Evolutionary conservation across 352 stramenopile species (phyloP), one percentile per base, ranked within the genome.

Genomic region (Pythium insidiosum): DNA sequence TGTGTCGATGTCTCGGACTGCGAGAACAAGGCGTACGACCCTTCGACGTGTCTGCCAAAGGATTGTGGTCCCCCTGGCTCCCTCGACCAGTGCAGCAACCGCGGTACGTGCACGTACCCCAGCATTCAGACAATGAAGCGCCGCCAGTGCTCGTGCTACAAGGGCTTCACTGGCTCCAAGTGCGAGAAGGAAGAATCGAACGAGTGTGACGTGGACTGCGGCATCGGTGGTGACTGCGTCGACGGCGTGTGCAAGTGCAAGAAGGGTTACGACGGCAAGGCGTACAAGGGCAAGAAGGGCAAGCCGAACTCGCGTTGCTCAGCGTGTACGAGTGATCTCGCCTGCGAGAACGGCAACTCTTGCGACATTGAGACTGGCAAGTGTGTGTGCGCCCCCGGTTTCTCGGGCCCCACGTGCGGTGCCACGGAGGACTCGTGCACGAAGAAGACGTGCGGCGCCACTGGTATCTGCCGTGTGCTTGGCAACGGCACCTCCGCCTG

Each of bases 121-220:
- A 55, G 43, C 37, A 58, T 56, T 25, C 52, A 61, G 42, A 59
- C 36, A 21, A 66, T 66, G 47, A 59, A 13, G 41, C 59, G 51
- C 37, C 58, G 58, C 38, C 28, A 15, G 16, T 73, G 63, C 53
- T 34, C 45, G 34, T 73, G 63, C 39, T 73, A 68, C 56, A 44
- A 55, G 18, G 68, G 68, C 30, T 80, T 53, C 38, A 43, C 38
- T 0, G 68, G 68, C 11, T 47, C 57, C 22, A 70, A 73, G 52
- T 80, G 68, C 45, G 52, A 80, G 50, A 60, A 69, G 25, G 63
- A 68, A 6, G 53, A 56, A 7, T 63, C 53, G 21, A 67, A 49
- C n/a, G 53, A 60, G 33, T 80, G 68, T 37, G 68, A 80, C 30
- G 68, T 80, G 7, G 68, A 80, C 56, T 80, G 68, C 34, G 68